Evolutionary conservation across 139 green algal genomes (phyloP).

Genomic region (Spirogloea muscicola): DNA sequence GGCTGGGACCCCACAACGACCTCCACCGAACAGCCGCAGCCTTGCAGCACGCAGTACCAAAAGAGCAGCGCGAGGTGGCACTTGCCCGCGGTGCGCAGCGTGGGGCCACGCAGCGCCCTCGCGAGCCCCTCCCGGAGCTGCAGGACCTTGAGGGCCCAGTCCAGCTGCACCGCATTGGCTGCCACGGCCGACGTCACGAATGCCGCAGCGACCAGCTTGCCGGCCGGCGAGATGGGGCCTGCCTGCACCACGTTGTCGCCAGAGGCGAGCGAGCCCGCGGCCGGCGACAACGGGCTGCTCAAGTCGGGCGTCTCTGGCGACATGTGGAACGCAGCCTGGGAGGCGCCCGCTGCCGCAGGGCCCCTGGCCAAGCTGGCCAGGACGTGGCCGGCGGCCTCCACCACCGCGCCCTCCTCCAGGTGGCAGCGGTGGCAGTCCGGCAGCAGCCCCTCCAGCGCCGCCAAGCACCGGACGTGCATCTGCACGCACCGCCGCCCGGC

Average conservation of each 20-base stretch:
- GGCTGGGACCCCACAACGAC: background rate
- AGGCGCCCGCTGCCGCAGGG: background rate
- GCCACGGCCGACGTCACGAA: too few species aligned
- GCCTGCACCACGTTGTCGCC: too few species aligned
- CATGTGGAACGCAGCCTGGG: background rate
- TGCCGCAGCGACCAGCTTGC: too few species aligned
- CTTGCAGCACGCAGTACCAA: background rate
- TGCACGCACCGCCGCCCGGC: background rate
- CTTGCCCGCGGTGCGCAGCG: too few species aligned
- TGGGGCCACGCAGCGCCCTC: too few species aligned
- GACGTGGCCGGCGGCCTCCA: background rate
- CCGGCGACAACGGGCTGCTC: background rate
- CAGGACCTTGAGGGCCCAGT: too few species aligned
- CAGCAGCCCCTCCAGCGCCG: conserved; percentile 11
- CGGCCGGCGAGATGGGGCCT: too few species aligned
- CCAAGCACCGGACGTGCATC: conserved; percentile 24
- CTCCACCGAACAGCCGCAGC: too few species aligned
- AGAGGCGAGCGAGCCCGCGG: conserved; percentile 2
- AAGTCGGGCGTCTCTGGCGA: conserved; percentile 17
- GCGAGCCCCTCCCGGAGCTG: too few species aligned
- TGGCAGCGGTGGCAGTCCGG: background rate
- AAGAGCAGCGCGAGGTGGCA: background rate
- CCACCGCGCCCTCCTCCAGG: conserved; percentile 7
- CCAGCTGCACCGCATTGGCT: too few species aligned
- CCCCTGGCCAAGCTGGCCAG: background rate